Evolutionary conservation across 1,139 yeast genomes (phyloP), one percentile per base, ranked within the genome.

Genomic region (Wickerhamomyces sp.): DNA sequence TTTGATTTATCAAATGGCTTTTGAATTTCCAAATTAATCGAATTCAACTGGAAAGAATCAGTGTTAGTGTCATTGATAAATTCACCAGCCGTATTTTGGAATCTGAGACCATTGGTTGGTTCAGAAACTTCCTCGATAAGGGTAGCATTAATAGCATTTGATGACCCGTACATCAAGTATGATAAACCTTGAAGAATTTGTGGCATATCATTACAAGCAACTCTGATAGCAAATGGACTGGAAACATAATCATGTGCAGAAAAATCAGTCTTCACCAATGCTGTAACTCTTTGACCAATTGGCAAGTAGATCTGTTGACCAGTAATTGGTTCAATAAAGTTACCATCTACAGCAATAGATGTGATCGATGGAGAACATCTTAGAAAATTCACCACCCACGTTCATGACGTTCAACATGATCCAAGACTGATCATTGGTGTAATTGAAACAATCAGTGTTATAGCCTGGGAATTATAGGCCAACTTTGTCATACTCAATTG

Each of bases 291-390:
- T 10, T 67, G 55, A 8, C 67, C 73, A 44, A 62, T 67, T 3
- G 68, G 70, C 39, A 64, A 53, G 27, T 55, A 57, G 8, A 62
- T 40, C 38, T 61, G 66, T 37, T 64, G 58, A 8, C 52, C 63
- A 9, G 42, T 41, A 14, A 42, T 43, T 8, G 73, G 72, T 15
- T 56, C 39, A 13, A 64, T 57, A 44, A 60, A 68, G 5, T 57
- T 50, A 2, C 72, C 72, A 45, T 53, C 72, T 11, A 67, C 58
- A 7, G 69, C 69, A 23, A 68, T 54, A 4, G 67, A 59, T 36
- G 58, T 53, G 33, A 68, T 68, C 73, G 35, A 68, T 64, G 7
- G 68, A 64, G 42, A 68, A 62, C 10, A 62, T 57, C 51, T 66
- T 65, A 35, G 64, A 61, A 47, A 60, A 61, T 46, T 63, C 68